Percentiles rank a stretch among this genome's conserved stretches.
phyloP scores from a whole-genome alignment of 352 stramenopile species.

The Globisporangium abappressorium region DNA sequence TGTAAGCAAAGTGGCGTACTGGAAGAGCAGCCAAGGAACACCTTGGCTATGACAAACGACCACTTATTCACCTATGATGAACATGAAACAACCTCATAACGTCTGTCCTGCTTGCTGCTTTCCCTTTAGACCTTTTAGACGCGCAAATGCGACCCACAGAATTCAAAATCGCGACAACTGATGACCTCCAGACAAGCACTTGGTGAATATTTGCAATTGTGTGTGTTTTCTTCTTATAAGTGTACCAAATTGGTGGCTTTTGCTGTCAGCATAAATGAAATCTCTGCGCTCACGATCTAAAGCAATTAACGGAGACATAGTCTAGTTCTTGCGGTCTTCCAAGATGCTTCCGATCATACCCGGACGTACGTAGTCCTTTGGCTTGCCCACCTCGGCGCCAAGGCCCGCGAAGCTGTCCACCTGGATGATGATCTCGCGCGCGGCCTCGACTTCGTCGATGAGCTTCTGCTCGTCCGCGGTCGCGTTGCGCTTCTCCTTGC shows the following conservation, averaged over 20 bases:
- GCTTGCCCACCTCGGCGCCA: conserved; percentile 73
- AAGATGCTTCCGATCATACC: conserved; percentile 68
- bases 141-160: too few relatives aligned
- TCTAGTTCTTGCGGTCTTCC: conserved; percentile 34
- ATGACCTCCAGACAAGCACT: too few relatives aligned
- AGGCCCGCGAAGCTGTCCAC: conserved; percentile 92
- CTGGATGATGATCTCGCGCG: conserved; percentile 96
- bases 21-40: background rate
- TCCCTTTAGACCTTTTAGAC: too few relatives aligned
- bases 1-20: background rate
- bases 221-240: background rate
- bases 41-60: background rate
- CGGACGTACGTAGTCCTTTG: conserved; percentile 89
- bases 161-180: too few relatives aligned
- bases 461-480: conserved; percentile 92
- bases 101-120: too few relatives aligned
- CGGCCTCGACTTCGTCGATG: conserved; percentile 94
- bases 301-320: background rate
- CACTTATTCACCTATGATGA: too few relatives aligned
- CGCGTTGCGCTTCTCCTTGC: conserved; percentile 93
- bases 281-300: conserved; percentile 7
- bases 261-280: conserved; percentile 18
- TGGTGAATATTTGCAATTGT: too few relatives aligned
- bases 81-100: too few relatives aligned
- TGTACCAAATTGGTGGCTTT: background rate